Percentiles rank a stretch among this genome's conserved stretches.
Evolutionary conservation across 139 green algal genomes (phyloP).

Genomic region (Chlamydomonas sphaeroides): DNA sequence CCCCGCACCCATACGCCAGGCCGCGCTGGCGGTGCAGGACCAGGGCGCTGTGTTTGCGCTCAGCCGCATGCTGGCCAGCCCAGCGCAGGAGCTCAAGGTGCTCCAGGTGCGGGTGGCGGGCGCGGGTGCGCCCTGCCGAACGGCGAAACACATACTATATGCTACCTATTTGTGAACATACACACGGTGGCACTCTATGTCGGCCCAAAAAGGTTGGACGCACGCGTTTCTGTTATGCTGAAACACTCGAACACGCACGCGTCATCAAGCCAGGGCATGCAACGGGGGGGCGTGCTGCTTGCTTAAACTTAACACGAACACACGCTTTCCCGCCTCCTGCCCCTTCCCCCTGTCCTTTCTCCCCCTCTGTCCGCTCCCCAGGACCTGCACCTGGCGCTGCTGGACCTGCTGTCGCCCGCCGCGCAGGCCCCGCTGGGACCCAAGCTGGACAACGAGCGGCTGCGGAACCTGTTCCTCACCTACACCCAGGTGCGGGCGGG

Average conservation of each 20-base stretch:
- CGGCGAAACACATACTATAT: too few species aligned
- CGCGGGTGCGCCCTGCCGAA: neutral
- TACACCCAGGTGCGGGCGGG: slow-evolving; percentile 14
- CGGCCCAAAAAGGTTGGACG: too few species aligned
- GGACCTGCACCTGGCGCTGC: slow-evolving; percentile 39
- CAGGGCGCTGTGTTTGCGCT: slow-evolving; percentile 5
- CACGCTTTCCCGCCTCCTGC: too few species aligned
- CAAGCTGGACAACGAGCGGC: slow-evolving; percentile 58
- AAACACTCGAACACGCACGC: too few species aligned
- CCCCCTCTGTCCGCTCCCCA: too few species aligned
- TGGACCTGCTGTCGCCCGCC: slow-evolving; percentile 26
- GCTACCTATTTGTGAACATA: neutral
- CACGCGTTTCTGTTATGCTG: too few species aligned
- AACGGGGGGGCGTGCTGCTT: too few species aligned
- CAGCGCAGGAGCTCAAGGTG: slow-evolving; percentile 51
- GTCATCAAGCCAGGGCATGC: too few species aligned
- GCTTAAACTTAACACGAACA: too few species aligned
- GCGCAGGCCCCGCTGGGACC: neutral
- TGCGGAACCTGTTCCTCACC: slow-evolving; percentile 49
- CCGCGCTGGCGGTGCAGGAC: slow-evolving; percentile 36
- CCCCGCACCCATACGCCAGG: neutral
- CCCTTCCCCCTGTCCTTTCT: too few species aligned
- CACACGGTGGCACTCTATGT: too few species aligned
- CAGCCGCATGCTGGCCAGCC: slow-evolving; percentile 19
- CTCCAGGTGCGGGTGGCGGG: slow-evolving; percentile 43